A percentile compares a stretch with the other conserved stretches of the same genome.
Evolutionary conservation across 176 grass and related monocot species (phyloP).

Genomic region (Eleusine coracana): DNA sequence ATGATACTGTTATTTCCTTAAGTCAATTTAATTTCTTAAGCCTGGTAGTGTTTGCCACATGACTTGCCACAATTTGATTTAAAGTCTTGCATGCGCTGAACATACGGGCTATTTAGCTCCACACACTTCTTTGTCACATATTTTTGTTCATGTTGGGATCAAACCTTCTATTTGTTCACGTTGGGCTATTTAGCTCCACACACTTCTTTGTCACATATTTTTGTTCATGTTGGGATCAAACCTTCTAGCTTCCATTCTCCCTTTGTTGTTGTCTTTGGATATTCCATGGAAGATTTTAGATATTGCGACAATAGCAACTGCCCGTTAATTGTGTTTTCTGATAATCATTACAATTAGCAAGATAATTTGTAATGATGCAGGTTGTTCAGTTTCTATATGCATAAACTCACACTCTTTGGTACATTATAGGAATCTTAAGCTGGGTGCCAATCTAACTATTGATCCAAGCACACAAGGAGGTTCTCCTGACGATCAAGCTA

Average conservation of each 20-base stretch:
- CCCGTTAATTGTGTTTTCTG: background rate
- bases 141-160: conserved; percentile 6
- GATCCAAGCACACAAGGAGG: conserved; percentile 52
- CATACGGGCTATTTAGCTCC: conserved; percentile 13
- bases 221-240: conserved; percentile 1
- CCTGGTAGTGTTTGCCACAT: conserved; percentile 10
- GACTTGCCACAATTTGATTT: background rate
- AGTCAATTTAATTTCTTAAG: conserved; percentile 9
- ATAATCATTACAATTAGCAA: conserved; percentile 4
- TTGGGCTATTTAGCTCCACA: background rate
- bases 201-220: conserved; percentile 9
- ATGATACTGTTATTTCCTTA: background rate
- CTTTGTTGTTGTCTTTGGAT: background rate
- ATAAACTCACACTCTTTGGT: conserved; percentile 41
- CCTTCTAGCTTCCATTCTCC: conserved; percentile 9
- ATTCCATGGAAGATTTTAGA: background rate
- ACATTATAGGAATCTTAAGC: conserved; percentile 69
- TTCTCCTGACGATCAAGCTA: conserved; percentile 58
- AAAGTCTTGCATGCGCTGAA: background rate
- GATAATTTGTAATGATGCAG: background rate
- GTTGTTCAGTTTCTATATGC: conserved; percentile 5
- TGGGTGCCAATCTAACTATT: conserved; percentile 48
- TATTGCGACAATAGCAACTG: conserved; percentile 25
- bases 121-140: background rate
- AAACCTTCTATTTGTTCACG: background rate